Base-by-base conservation (phyloP, 2,329 filamentous ascomycete genomes). In the Ascosphaera acerosa region DNA sequence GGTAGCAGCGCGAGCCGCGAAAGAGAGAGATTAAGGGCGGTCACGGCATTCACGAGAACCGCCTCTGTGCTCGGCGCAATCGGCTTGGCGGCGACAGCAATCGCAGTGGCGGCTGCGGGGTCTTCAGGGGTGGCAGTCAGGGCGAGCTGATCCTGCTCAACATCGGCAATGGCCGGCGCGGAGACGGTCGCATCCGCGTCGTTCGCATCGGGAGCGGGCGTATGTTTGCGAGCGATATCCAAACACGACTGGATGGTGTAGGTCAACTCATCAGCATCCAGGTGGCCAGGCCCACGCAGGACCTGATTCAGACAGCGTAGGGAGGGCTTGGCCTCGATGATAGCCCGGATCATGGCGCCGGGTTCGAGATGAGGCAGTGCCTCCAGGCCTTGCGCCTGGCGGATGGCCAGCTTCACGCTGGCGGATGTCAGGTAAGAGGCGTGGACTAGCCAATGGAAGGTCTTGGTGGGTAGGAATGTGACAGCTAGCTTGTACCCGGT, bases 361-460 rank as follows among this genome's bases (percentile, higher is more conserved):
- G 41, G 43, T 10, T 51, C 47, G 19, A 59, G 40, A 3, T 42
- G 38, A 6, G 49, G 48, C n/a, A 52, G 38, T 28, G 51, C 44
- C 20, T 42, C 42, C n/a, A 45, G 45, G 31, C 45, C 48, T 34
- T 39, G 41, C 16, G 46, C 37, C 6, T 44, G 48, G 18, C 50
- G 46, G 18, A 55, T 40, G 10, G 53, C 52, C 31, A 45, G 45
- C 27, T 54, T 47, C 18, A 58, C 43, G n/a, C 51, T 53, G 30
- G 46, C 46, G 5, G 42, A 33, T 10, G 45, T 52, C 3, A 59
- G 34, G 17, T 54, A 44, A 12, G 53, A 51, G 5, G 47, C 34
- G 9, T 45, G 38, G 29, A 53, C 45, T 9, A 59, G 46, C 54
- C 54, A 58, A 18, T 48, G 36, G 31, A 53, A 52, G 6, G 52